Conservation (phyloP, 768 basidiomycete species). For the Tylopilus vinaceipallidus region DNA sequence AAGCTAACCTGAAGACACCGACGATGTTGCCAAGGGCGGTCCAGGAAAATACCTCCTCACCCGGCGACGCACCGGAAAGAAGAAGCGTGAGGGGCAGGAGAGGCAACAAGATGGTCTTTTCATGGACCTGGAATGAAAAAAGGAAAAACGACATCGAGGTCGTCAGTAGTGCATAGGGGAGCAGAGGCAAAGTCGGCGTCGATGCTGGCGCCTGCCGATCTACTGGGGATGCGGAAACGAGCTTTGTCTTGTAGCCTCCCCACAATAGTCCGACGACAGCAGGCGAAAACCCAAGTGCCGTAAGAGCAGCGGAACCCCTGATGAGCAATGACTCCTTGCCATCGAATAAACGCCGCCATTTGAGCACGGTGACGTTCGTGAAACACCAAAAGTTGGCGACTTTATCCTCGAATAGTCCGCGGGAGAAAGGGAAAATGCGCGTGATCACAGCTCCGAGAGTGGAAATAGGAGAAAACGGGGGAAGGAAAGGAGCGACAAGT, state of each 20-base stretch:
- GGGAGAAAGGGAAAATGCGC: conserved; percentile 88
- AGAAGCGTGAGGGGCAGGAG: conserved; percentile 82
- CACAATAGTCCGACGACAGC: conserved; percentile 46
- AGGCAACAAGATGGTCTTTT: conserved; percentile 87
- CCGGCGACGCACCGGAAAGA: conserved; percentile 45
- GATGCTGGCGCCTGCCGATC: conserved; percentile 20
- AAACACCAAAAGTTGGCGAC: conserved; percentile 99
- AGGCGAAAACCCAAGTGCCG: conserved; percentile 70
- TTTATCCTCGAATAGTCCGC: conserved; percentile 93
- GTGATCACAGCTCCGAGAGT: conserved; percentile 61
- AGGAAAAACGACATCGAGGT: conserved; percentile 92
- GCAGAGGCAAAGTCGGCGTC: conserved; percentile 59
- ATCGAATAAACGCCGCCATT: conserved; percentile 57
- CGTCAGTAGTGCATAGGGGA: conserved; percentile 78
- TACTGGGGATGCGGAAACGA: not conserved
- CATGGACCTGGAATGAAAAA: conserved; percentile 96
- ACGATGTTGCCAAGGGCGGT: conserved; percentile 64
- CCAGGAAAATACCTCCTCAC: conserved; percentile 31
- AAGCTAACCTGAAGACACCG: conserved; percentile 78
- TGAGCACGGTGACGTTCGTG: conserved; percentile 74
- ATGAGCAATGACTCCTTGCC: conserved; percentile 52
- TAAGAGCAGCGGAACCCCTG: conserved; percentile 63
- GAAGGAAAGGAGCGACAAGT: conserved; percentile 79
- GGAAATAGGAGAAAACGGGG: conserved; percentile 53
- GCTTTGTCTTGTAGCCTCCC: conserved; percentile 35